phyloP scores from a whole-genome alignment of 495 filamentous ascomycete species.

The Aspergillus taichungensis region DNA sequence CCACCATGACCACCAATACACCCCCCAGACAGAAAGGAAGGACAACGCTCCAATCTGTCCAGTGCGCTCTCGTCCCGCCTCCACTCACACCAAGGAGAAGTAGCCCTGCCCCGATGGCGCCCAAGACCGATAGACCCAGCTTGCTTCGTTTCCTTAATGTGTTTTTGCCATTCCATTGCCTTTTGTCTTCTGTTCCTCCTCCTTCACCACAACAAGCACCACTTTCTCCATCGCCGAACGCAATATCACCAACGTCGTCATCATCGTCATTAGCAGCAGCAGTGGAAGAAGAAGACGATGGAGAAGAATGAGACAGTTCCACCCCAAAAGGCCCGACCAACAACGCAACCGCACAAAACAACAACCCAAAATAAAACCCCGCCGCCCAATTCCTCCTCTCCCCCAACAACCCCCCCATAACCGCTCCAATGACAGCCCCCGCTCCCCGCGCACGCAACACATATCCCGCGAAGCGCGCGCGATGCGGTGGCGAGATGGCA shows the following conservation, averaged over 20 bases:
- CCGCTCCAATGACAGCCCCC: conserved; percentile 28
- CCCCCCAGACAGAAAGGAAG: conserved; percentile 46
- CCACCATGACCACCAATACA: conserved; percentile 29
- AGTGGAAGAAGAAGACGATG: no score
- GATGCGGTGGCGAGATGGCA: conserved; percentile 37
- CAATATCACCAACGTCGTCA: no score
- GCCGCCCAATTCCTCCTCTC: conserved; percentile 30
- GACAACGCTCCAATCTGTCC: conserved; percentile 36
- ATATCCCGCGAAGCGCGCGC: conserved; percentile 33
- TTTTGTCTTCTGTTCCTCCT: background rate
- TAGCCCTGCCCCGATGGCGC: conserved; percentile 16
- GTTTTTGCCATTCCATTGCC: conserved; percentile 10
- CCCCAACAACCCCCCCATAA: conserved; percentile 30
- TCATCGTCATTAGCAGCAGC: no score
- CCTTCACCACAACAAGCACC: no score
- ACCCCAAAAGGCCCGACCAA: conserved; percentile 28
- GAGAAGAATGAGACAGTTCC: conserved; percentile 20
- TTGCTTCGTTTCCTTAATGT: conserved; percentile 19
- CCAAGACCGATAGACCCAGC: conserved; percentile 31
- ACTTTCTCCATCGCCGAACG: no score
- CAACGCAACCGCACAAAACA: conserved; percentile 28
- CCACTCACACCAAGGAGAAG: conserved; percentile 31
- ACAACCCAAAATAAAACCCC: conserved; percentile 37
- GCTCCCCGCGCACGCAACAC: conserved; percentile 25
- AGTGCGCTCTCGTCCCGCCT: conserved; percentile 24